Evolutionary conservation across 1,284 basidiomycete genomes (phyloP).

Genomic region (Fomitopsis schrenkii): DNA sequence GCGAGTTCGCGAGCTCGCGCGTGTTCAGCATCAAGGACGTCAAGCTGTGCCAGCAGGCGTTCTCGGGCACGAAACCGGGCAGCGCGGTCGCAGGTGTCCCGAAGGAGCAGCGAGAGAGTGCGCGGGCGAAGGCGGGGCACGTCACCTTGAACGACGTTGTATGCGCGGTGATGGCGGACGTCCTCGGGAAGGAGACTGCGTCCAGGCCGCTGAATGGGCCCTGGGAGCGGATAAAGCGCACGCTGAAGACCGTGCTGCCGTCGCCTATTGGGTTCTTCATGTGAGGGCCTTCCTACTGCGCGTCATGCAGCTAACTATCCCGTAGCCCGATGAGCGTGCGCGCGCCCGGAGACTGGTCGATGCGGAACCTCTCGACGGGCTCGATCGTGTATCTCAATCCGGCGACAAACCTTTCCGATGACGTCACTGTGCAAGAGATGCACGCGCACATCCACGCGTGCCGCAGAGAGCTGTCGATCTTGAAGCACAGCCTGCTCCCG

Average conservation of each 20-base stretch:
- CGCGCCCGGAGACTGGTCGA: constrained; percentile 23
- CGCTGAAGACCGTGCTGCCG: no score
- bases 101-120: constrained; percentile 15
- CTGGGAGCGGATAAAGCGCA: no score
- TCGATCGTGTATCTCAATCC: constrained; percentile 23
- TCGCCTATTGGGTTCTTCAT: no score
- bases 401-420: constrained; percentile 4
- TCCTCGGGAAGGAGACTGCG: constrained; percentile 19
- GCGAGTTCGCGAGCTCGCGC: constrained; percentile 26
- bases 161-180: constrained; percentile 27
- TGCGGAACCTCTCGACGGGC: constrained; percentile 25
- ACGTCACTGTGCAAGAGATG: constrained; percentile 13
- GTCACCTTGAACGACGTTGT: constrained; percentile 30
- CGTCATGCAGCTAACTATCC: no score
- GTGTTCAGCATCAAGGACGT: constrained; percentile 24
- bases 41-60: constrained; percentile 27
- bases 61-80: constrained; percentile 22
- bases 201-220: constrained; percentile 11
- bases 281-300: no score
- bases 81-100: constrained; percentile 18
- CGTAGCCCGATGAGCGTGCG: constrained; percentile 24
- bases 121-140: constrained; percentile 16
- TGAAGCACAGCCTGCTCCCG: constrained; percentile 27
- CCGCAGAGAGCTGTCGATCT: constrained; percentile 22
- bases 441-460: constrained; percentile 24